phyloP scores from a whole-genome alignment of 306 rosid genomes.

The Prosopis cineraria region DNA sequence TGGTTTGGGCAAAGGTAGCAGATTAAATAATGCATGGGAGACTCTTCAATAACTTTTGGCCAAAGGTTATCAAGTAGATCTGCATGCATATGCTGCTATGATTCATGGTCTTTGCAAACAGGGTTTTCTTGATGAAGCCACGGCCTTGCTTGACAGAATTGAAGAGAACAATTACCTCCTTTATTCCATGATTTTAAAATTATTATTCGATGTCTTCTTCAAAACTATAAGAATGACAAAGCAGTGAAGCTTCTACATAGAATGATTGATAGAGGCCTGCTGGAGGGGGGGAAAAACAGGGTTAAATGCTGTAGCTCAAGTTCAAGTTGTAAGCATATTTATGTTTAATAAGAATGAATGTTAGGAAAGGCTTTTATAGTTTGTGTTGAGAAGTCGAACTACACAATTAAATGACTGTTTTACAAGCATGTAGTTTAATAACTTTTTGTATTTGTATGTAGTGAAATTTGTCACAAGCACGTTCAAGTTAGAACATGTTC shows the following conservation, averaged over 20 bases:
- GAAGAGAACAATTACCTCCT: neutral
- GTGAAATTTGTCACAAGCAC: no score
- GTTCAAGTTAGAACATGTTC: no score
- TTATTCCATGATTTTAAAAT: neutral
- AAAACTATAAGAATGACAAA: neutral
- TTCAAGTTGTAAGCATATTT: no score
- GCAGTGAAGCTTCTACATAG: slow-evolving; percentile 28
- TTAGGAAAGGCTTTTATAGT: neutral
- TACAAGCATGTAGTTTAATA: no score
- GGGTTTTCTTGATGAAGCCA: neutral
- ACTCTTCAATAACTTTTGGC: neutral
- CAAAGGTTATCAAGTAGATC: neutral
- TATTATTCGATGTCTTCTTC: neutral
- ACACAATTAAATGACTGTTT: no score
- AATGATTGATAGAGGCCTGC: slow-evolving; percentile 17
- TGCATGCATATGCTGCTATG: neutral
- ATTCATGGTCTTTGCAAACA: neutral
- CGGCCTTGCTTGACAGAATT: neutral
- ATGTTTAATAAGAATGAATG: neutral
- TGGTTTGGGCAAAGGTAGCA: neutral
- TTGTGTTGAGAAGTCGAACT: neutral
- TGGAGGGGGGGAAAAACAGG: slow-evolving; percentile 8
- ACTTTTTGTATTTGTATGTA: no score
- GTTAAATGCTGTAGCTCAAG: no score
- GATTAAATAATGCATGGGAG: neutral